A percentile compares a stretch with the other conserved stretches of the same genome.
phyloP scores from a whole-genome alignment of 139 green algal genomes.

The Gonium pectorale region DNA sequence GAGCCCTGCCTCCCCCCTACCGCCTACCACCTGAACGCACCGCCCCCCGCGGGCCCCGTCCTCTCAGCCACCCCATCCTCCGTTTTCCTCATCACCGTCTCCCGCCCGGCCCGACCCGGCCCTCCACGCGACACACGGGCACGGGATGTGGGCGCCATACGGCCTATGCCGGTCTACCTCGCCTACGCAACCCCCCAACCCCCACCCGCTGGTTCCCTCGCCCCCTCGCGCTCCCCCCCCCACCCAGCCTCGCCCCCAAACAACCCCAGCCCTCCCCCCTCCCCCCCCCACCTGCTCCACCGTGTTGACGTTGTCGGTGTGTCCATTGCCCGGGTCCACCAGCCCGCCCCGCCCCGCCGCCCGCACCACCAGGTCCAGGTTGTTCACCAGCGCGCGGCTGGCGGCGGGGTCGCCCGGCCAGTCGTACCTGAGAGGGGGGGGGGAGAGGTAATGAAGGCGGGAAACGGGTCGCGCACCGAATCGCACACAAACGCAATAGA shows the following conservation, averaged over 20 bases:
- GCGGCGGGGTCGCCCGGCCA: constrained; percentile 22
- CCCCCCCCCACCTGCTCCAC: constrained; percentile 72
- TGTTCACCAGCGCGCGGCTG: constrained; percentile 80
- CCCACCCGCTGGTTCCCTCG: neutral
- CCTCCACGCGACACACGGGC: no score
- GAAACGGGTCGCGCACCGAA: neutral
- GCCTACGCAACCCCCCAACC: neutral
- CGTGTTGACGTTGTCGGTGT: constrained; percentile 83
- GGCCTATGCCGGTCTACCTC: neutral
- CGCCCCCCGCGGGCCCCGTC: no score
- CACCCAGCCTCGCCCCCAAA: neutral
- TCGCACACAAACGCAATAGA: neutral
- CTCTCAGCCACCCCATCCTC: no score
- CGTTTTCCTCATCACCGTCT: neutral
- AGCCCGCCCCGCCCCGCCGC: constrained; percentile 71
- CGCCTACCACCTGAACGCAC: no score
- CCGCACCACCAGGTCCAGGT: constrained; percentile 84
- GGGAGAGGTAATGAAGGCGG: neutral
- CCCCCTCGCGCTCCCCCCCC: neutral
- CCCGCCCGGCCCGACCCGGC: no score
- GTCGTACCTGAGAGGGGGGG: constrained; percentile 29
- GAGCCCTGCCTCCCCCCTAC: no score
- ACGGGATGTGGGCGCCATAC: no score
- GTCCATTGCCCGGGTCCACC: constrained; percentile 75
- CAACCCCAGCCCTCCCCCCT: neutral